Evolutionary conservation across 805 yeast species (phyloP).

Genomic region (Candida ulmi): DNA sequence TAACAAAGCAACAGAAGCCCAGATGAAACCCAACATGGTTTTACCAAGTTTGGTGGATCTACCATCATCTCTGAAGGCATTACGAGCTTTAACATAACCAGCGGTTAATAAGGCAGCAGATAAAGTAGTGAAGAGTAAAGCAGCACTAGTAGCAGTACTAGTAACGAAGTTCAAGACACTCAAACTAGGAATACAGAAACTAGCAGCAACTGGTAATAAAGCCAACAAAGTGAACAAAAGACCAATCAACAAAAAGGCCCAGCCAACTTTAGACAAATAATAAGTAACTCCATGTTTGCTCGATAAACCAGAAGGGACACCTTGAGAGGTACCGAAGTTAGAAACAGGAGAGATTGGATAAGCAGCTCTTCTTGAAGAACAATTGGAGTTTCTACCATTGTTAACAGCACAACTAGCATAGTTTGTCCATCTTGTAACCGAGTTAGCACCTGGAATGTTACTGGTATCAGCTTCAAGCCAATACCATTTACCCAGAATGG

Average conservation of each 20-base stretch:
- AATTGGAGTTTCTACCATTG: conserved; percentile 41
- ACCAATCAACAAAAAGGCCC: conserved; percentile 57
- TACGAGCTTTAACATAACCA: conserved; percentile 47
- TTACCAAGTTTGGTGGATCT: conserved; percentile 38
- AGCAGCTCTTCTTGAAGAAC: conserved; percentile 60
- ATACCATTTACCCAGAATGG: conserved; percentile 61
- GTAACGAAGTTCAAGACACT: conserved; percentile 15
- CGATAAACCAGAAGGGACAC: conserved; percentile 51
- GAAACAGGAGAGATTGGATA: conserved; percentile 77
- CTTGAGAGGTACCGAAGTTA: conserved; percentile 53
- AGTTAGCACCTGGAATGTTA: conserved; percentile 33
- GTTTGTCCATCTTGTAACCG: conserved; percentile 70
- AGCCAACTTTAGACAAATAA: conserved; percentile 63
- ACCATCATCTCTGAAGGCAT: conserved; percentile 40
- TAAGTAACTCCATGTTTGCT: conserved; percentile 47
- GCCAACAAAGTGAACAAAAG: conserved; percentile 48
- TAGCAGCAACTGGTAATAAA: conserved; percentile 30
- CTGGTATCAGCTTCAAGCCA: conserved; percentile 76
- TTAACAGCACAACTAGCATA: conserved; percentile 54
- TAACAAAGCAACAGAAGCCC: conserved; percentile 43
- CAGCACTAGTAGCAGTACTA: conserved; percentile 19
- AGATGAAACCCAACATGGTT: conserved; percentile 52
- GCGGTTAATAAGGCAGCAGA: conserved; percentile 49
- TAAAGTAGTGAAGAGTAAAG: conserved; percentile 38
- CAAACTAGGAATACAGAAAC: conserved; percentile 18